Evolutionary conservation across 352 stramenopile genomes (phyloP).

Genomic region (Globisporangium okanoganense): DNA sequence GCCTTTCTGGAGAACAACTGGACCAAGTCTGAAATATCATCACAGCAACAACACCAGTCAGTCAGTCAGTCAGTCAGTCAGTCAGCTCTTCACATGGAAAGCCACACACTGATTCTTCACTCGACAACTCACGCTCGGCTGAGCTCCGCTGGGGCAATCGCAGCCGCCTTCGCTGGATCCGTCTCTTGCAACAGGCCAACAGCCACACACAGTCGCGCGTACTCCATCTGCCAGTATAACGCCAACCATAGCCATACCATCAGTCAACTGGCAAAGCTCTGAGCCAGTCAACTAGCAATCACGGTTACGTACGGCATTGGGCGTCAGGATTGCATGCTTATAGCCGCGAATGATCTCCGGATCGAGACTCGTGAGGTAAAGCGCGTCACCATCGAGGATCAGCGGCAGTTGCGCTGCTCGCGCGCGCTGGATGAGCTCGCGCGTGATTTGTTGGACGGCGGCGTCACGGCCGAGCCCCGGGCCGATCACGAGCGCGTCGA

Average conservation of each 20-base stretch:
- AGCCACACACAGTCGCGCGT: conserved; percentile 64
- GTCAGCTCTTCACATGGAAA: too few species aligned
- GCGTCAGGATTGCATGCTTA: conserved; percentile 88
- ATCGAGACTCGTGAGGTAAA: conserved; percentile 88
- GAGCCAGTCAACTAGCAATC: neutral
- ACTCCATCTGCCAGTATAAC: conserved; percentile 65
- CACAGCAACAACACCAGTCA: neutral
- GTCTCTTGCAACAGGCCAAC: conserved; percentile 34
- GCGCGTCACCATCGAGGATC: conserved; percentile 94
- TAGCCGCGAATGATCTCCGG: conserved; percentile 62
- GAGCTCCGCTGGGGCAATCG: conserved; percentile 44
- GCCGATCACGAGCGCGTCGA: conserved; percentile 87
- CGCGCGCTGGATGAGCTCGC: conserved; percentile 69
- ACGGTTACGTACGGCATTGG: conserved; percentile 73
- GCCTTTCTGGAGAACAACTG: conserved; percentile 87
- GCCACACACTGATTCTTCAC: too few species aligned
- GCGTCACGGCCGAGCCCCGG: conserved; percentile 91
- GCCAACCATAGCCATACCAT: neutral
- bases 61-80: too few species aligned
- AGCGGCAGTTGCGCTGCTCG: conserved; percentile 72
- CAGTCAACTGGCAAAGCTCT: neutral
- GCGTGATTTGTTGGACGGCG: conserved; percentile 78
- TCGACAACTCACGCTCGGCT: conserved; percentile 39
- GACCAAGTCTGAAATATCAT: conserved; percentile 45
- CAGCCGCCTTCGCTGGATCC: conserved; percentile 44